Base-by-base conservation (phyloP, 805 yeast species). In the Kuraishia floccosa region DNA sequence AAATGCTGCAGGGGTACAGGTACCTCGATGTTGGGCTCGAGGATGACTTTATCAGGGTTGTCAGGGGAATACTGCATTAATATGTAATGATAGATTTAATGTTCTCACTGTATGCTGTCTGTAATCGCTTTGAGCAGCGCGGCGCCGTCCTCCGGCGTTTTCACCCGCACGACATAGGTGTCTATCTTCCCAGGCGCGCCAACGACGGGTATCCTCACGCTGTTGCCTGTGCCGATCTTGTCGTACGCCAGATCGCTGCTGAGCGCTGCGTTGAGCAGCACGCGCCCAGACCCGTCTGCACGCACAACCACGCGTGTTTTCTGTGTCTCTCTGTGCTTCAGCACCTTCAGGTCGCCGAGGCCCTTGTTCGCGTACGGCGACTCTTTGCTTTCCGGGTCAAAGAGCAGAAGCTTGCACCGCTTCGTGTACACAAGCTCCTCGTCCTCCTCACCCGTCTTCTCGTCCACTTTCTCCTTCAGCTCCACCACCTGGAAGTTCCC, bases 371-470 rank as follows among this genome's bases (percentile, higher is more conserved):
- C 65, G 47, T 81, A 83, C 8, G 71, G 72, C 4, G 30, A 49
- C 35, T 24, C 47, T 28, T 69, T 69, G 27, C 71, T 64, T 15
- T 60, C 64, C 2, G 70, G 50, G 29, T 71, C 68, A 30, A 69
- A 71, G 34, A 74, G 60, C 69, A 74, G 73, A 28, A 85, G 59
- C 46, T 85, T 85, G 4, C 89, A 68, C 44, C 81, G 68, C 43
- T 81, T 76, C 27, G 76, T 68, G 42, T 68, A 81, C 17, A 71
- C 44, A 1, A 65, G 49, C 2, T 63, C 72, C 56, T 89, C 96
- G 32, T 72, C 67, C 54, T 86, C 96, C 56, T 89, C 96, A 13
- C 96, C 96, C 6, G 89, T 81, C 41, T 67, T 61, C 12, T 60
- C 68, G 5, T 68, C 71, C 9, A 75, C 62, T 33, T 76, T 63